Base-by-base conservation (phyloP, 805 yeast genomes). In the Wickerhamomyces chaumierensis region DNA sequence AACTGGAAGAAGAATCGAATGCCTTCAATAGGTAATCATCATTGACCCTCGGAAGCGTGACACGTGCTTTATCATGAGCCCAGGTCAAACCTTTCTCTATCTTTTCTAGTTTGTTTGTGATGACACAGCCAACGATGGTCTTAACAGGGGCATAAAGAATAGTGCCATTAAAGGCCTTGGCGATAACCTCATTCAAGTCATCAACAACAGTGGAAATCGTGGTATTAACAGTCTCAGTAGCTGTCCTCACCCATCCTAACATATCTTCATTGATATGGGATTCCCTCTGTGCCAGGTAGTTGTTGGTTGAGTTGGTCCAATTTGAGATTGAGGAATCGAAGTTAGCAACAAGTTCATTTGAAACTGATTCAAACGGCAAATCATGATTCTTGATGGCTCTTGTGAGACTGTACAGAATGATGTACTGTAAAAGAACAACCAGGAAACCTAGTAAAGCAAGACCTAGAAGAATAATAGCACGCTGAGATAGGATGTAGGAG, bases 21-120 rank as follows among this genome's bases (percentile, higher is more conserved):
- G 49, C 50, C 23, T 43, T 31, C 6, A 51, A 33, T 2, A 67
- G 38, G 18, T 60, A 60, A 5, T 53, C 43, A 11, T 55, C 55
- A 35, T 62, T 63, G 14, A 78, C 56, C 33, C 64, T 48, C 0
- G 94, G 94, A 1, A 85, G 52, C 1, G 61, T 46, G 2, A 87
- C 58, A 14, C 73, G 65, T 3, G 87, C 66, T 44, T 82, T 65
- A 28, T 78, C 62, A 47, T 79, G 66, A 2, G 87, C 61, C 96
- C 96, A 92, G 2, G 78, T 70, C 39, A 88, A 58, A 0, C 94
- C 97, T 23, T 71, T 53, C 45, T 82, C 82, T 3, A 86, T 63
- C 18, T 69, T 65, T 13, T 65, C 66, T 6, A 90, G 56, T 49
- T 90, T 92, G 36, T 80, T 65, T 15, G 84, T 90, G 31, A 92